Base-by-base conservation (phyloP, 1,139 yeast species). In the Blastobotrys apis region DNA sequence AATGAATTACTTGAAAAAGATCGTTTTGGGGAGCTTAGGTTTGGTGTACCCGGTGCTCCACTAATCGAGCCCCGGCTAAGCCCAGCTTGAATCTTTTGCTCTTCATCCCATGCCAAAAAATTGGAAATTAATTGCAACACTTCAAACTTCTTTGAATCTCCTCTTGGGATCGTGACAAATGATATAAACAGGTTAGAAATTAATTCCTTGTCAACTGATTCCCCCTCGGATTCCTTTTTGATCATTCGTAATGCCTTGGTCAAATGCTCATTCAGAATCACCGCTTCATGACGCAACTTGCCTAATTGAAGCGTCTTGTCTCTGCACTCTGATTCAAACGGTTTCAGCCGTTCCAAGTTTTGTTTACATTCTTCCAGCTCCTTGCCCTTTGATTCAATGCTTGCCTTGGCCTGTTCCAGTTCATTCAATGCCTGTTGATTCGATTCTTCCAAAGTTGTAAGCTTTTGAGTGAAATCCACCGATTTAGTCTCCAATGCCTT, bases 131-230 rank as follows among this genome's bases (percentile, higher is more conserved):
- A 73, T 60, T 81, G 87, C 45, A 92, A 72, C 3, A 94, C 95
- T 68, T 92, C 97, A 60, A 84, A 92, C 64, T 92, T 87, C 64
- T 90, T 92, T 12, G 95, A 77, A 61, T 92, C 99, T 1, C 94
- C 96, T 50, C 98, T 72, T 5, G 96, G 97, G 31, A 92, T 73
- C 41, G 83, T 84, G 15, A 92, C 74, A 65, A 90, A 92, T 41
- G 94, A 86, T 20, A 94, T 76, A 41, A 92, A 68, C 47, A 94
- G 73, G 61, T 92, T 92, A 2, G 97, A 83, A 3, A 94, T 80
- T 48, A 92, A 74, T 62, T 88, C 95, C 59, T 84, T 83, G 60
- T 90, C 97, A 1, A 90, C 87, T 5, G 82, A 74, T 47, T 84
- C 88, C 4, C 85, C 78, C 47, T 80, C 80, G 43, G 84, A 76